Base-by-base conservation (phyloP, 306 rosid genomes). In the Alnus rubra region DNA sequence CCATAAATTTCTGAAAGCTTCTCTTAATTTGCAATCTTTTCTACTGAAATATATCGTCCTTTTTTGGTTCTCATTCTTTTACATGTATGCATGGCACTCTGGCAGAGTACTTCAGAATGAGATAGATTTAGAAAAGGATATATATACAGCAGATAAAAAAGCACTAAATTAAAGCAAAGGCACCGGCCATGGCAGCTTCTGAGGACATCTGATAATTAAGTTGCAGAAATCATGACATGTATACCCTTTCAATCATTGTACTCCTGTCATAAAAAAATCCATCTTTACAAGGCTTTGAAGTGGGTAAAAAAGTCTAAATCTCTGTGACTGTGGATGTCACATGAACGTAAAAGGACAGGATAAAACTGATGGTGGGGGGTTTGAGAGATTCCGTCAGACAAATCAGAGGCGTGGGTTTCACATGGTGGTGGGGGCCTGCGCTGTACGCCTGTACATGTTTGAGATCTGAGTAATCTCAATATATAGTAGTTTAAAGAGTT, bases 381-480 rank as follows among this genome's bases (percentile, higher is more conserved):
- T 42, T 53, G 71, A 83, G 71, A 83, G 85, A 81, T 85, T 88
- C 86, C 82, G 72, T 37, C 64, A 23, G 33, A 76, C 23, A 75
- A 19, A 75, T 55, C 47, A 30, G 74, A 39, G 76, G 48, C 42
- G 44, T 83, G 87, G 85, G 62, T 45, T 74, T 80, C 91, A 88
- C 90, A 84, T 88, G 93, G 83, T 49, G 63, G 77, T 13, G n/a
- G 62, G 28, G 69, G 85, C 59, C 35, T 69, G 79, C 73, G 56
- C 62, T 70, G 39, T 23, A 23, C 28, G 28, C 28, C 28, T 23
- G 28, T 23, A 23, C 28, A 23, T 18, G 70, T 63, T 71, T 78
- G 83, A 87, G 75, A 80, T 88, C 85, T 63, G 86, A 82, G 70
- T 84, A 79, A 81, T 81, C 76, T 8, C 0, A 23, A 23, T 23